phyloP scores from a whole-genome alignment of 2,329 filamentous ascomycete species.

The Amesomyces nigricolor region DNA sequence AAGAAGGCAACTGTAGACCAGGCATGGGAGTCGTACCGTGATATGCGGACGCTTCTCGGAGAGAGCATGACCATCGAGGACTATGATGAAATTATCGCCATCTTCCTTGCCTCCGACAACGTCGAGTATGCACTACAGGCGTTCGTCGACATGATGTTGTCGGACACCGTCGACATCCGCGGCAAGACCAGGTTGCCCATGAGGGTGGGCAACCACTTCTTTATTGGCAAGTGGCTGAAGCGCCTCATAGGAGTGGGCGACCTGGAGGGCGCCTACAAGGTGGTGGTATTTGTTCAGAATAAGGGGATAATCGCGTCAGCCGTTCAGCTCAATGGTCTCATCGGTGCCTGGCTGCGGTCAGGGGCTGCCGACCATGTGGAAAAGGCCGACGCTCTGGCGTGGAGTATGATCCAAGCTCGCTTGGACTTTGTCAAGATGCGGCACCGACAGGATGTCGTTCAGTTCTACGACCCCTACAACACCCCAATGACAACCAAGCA shows the following conservation, averaged over 20 bases:
- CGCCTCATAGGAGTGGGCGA: constrained; percentile 69
- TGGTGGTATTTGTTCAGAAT: constrained; percentile 69
- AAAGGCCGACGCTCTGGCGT: constrained; percentile 63
- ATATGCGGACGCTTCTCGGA: constrained; percentile 56
- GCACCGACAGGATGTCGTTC: constrained; percentile 31
- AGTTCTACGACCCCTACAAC: constrained; percentile 22
- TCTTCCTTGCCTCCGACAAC: constrained; percentile 62
- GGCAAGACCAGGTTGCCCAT: constrained; percentile 41
- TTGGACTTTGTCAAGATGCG: constrained; percentile 55
- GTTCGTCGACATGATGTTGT: constrained; percentile 86
- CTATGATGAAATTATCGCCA: constrained; percentile 68
- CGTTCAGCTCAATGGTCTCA: constrained; percentile 74
- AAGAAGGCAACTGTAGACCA: constrained; percentile 44
- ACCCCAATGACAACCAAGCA: background rate
- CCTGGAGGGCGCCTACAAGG: constrained; percentile 63
- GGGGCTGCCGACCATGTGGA: constrained; percentile 48
- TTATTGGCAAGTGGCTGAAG: constrained; percentile 86
- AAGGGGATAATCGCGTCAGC: constrained; percentile 62
- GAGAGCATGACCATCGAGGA: constrained; percentile 61
- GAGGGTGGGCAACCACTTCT: constrained; percentile 64
- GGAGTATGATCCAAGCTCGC: constrained; percentile 69
- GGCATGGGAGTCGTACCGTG: constrained; percentile 64
- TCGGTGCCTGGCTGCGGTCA: constrained; percentile 70
- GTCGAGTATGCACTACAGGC: constrained; percentile 64
- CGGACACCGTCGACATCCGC: constrained; percentile 46